Percentiles rank a stretch among this genome's conserved stretches.
Evolutionary conservation across 2,329 filamentous ascomycete genomes (phyloP).

Genomic region (Scedosporium aurantiacum): DNA sequence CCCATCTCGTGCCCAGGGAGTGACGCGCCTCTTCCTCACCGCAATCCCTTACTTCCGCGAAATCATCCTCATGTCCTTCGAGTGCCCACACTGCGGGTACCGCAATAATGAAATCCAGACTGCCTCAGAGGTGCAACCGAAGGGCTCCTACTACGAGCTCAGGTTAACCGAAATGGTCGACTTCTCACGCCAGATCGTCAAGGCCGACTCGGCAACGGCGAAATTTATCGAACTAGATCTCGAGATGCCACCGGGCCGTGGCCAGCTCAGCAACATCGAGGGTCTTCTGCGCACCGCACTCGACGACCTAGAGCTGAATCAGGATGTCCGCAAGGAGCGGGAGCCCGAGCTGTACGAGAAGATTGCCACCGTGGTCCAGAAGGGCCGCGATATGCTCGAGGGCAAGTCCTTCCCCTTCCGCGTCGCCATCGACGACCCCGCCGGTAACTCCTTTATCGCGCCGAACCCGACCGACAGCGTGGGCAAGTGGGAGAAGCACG

Average conservation of each 20-base stretch:
- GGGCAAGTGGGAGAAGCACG: slow-evolving; percentile 81
- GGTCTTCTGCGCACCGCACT: slow-evolving; percentile 70
- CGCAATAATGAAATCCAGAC: slow-evolving; percentile 91
- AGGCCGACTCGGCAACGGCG: slow-evolving; percentile 77
- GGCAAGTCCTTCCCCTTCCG: slow-evolving; percentile 79
- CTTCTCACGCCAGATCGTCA: slow-evolving; percentile 78
- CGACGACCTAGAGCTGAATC: slow-evolving; percentile 69
- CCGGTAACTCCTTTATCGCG: slow-evolving; percentile 94
- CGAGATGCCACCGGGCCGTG: slow-evolving; percentile 82
- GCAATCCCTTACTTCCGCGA: slow-evolving; percentile 96
- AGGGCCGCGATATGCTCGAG: slow-evolving; percentile 64
- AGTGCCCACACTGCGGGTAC: slow-evolving; percentile 79
- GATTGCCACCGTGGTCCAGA: slow-evolving; percentile 63
- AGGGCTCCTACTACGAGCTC: slow-evolving; percentile 74
- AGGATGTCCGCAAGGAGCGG: slow-evolving; percentile 69
- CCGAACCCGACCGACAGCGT: slow-evolving; percentile 68
- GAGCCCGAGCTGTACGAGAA: slow-evolving; percentile 70
- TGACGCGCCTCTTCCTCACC: slow-evolving; percentile 77
- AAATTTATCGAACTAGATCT: slow-evolving; percentile 86
- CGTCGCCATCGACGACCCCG: slow-evolving; percentile 76
- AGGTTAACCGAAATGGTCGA: slow-evolving; percentile 63
- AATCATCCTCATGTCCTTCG: slow-evolving; percentile 94
- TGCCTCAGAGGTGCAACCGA: slow-evolving; percentile 82
- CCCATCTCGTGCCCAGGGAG: slow-evolving; percentile 44
- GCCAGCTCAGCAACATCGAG: slow-evolving; percentile 89